These are phyloP conservation scores for Calonectria pteridis DNA, from an alignment of 2,329 filamentous ascomycete species.

Conservation along the genomic window DNA sequence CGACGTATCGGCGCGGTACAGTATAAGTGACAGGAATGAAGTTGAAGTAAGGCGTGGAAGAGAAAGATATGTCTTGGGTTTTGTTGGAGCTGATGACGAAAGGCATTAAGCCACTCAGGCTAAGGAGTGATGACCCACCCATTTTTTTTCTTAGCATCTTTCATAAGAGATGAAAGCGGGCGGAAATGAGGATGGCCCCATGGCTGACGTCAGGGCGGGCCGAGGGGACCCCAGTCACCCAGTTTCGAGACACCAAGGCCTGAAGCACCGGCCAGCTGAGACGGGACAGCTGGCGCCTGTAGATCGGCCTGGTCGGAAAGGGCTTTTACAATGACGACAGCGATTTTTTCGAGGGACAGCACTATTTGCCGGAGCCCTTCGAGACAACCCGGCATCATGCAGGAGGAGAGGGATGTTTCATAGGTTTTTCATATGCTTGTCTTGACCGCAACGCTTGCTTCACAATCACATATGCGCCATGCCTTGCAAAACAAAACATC, in stretches of 20 bases:
- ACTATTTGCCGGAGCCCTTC: background rate
- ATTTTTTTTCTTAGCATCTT: constrained; percentile 20
- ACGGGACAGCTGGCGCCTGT: constrained; percentile 4
- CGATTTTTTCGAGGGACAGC: background rate
- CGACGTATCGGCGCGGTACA: constrained; percentile 22
- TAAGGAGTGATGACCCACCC: constrained; percentile 29
- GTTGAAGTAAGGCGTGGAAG: constrained; percentile 28
- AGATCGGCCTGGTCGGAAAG: constrained; percentile 8
- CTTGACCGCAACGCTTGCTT: background rate
- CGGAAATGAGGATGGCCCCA: constrained; percentile 19
- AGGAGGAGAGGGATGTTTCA: background rate
- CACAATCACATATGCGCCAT: too few relatives aligned
- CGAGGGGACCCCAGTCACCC: constrained; percentile 10
- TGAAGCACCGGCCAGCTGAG: background rate
- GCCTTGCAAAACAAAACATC: background rate
- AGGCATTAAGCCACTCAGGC: constrained; percentile 41
- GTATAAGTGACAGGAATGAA: constrained; percentile 23
- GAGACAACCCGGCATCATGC: background rate
- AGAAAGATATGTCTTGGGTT: constrained; percentile 31
- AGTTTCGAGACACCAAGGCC: constrained; percentile 10
- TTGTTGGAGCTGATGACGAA: constrained; percentile 43
- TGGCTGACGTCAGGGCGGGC: constrained; percentile 40
- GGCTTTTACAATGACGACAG: constrained; percentile 17
- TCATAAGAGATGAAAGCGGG: constrained; percentile 19
- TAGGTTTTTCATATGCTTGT: background rate